Base-by-base conservation (phyloP, 2,329 filamentous ascomycete genomes). In the Microthyrium microscopicum region DNA sequence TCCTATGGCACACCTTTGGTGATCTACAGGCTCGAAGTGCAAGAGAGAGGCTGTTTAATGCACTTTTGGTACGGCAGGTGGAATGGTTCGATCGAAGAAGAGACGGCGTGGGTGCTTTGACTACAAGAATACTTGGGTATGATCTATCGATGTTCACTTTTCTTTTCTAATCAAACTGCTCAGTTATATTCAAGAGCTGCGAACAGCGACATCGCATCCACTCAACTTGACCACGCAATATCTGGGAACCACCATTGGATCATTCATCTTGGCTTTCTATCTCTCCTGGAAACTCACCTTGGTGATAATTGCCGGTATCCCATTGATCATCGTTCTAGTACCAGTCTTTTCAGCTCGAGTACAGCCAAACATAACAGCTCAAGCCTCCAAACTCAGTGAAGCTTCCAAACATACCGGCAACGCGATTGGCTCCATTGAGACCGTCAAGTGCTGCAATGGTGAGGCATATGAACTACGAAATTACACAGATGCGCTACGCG, bases 391-490 rank as follows among this genome's bases (percentile, higher is more conserved):
- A 36, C 65, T 93, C 1, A 69, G 70, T 2, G 57, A 65, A 30
- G 81, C 82, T 0, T 75, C 83, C 1, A 87, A 82, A 46, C 62
- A 73, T 35, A 68, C 74, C 1, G 73, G 70, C 7, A 77, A 72
- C 8, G 73, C 81, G 0, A 66, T 91, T 7, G 61, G 63, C 2
- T 73, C 71, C 3, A 87, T 94, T 25, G 82, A 92, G 39, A 70
- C 80, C 0, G 82, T 95, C 47, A 94, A 94, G 50, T 76, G 73
- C 33, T 85, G 79, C 55, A 85, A 87, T 43, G 81, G 77, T 1
- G 69, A 83, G 45, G 64, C 67, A 9, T 60, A 73, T 8, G 85
- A 92, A 50, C 53, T 69, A 1, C 64, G 65, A 46, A 70, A 71
- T 41, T 94, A 91, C 47, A 53, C 58, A 1, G 50, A 46, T 0